Evolutionary conservation across 2,329 filamentous ascomycete genomes (phyloP).

Genomic region (Lachnellula suecica): DNA sequence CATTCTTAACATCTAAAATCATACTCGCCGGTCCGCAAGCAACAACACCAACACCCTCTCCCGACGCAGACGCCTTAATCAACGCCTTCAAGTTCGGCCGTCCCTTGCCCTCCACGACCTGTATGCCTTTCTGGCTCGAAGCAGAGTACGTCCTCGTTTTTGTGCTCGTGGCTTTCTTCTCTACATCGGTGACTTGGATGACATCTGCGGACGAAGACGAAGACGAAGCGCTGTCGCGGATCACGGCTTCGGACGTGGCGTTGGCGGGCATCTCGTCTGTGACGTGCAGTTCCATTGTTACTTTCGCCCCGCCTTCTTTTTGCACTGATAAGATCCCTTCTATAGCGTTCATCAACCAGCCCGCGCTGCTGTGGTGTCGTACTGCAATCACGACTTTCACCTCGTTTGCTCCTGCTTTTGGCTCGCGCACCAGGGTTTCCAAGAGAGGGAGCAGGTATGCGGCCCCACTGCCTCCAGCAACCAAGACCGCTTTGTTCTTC

Average conservation of each 20-base stretch:
- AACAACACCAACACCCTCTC: constrained; percentile 4
- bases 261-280: background rate
- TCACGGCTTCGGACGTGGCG: background rate
- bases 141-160: background rate
- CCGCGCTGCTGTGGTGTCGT: background rate
- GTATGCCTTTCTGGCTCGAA: background rate
- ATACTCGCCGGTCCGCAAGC: constrained; percentile 13
- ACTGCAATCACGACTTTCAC: constrained; percentile 3
- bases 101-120: constrained; percentile 3
- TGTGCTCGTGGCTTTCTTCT: background rate
- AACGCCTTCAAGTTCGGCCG: constrained; percentile 5
- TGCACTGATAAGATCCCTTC: background rate
- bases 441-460: constrained; percentile 13
- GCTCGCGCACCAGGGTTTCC: constrained; percentile 1
- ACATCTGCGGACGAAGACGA: background rate
- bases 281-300: constrained; percentile 5
- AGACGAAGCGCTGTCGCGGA: background rate
- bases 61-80: background rate
- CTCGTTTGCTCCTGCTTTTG: background rate
- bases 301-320: background rate
- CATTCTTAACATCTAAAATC: constrained; percentile 12
- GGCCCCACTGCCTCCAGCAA: constrained; percentile 13
- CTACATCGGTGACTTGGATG: background rate
- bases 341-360: constrained; percentile 1
- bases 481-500: constrained; percentile 8